phyloP scores from a whole-genome alignment of 768 basidiomycete species.

The Sarcomyxa edulis region DNA sequence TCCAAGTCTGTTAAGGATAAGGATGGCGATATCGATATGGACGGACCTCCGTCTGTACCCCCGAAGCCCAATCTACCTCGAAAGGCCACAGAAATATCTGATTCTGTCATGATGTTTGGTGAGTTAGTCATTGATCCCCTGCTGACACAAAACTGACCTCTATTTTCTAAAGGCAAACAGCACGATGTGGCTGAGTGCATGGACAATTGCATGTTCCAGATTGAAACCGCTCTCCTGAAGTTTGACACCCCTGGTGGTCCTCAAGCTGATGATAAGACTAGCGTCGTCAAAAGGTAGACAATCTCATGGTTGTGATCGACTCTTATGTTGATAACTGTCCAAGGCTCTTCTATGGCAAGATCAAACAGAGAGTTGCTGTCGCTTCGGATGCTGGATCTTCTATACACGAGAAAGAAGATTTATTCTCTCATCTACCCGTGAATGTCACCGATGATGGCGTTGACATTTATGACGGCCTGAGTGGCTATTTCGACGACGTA shows the following conservation, averaged over 20 bases:
- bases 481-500: slow-evolving; percentile 84
- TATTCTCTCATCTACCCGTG: slow-evolving; percentile 91
- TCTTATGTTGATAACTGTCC: neutral
- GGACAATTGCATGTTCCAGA: slow-evolving; percentile 99
- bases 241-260: slow-evolving; percentile 49
- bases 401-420: slow-evolving; percentile 81
- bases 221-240: slow-evolving; percentile 85
- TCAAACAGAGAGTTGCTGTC: slow-evolving; percentile 48
- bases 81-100: slow-evolving; percentile 45
- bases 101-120: slow-evolving; percentile 92
- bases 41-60: slow-evolving; percentile 47
- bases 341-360: slow-evolving; percentile 83
- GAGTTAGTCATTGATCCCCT: slow-evolving; percentile 20
- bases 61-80: too few species aligned
- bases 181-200: slow-evolving; percentile 99
- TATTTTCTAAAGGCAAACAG: slow-evolving; percentile 67
- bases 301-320: neutral
- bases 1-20: slow-evolving; percentile 18
- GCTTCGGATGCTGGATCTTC: slow-evolving; percentile 41
- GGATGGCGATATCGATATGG: slow-evolving; percentile 34
- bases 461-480: slow-evolving; percentile 92
- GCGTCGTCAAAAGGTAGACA: slow-evolving; percentile 76
- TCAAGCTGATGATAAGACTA: slow-evolving; percentile 49
- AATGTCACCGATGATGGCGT: slow-evolving; percentile 87
- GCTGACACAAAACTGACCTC: slow-evolving; percentile 9